Percentiles rank a stretch among this genome's conserved stretches.
Conservation (phyloP, 805 yeast genomes). For the Metschnikowia anglica region DNA sequence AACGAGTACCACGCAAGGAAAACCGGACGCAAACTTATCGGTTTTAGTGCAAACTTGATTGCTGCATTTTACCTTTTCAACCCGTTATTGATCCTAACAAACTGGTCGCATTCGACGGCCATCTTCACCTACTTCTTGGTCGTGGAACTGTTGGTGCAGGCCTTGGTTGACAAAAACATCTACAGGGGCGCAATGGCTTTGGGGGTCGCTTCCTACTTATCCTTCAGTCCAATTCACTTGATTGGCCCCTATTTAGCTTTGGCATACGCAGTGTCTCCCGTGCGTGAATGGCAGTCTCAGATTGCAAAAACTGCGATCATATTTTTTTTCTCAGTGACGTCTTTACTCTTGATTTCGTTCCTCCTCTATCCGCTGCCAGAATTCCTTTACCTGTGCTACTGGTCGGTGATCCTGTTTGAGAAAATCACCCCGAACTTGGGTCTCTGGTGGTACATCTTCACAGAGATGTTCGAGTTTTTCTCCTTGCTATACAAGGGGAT, state of each 20-base stretch:
- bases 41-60: constrained; percentile 44
- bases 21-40: constrained; percentile 20
- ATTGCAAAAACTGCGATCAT: constrained; percentile 13
- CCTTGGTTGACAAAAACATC: constrained; percentile 40
- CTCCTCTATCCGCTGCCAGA: constrained; percentile 36
- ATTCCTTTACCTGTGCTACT: constrained; percentile 45
- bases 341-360: constrained; percentile 40
- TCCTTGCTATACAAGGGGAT: constrained; percentile 78
- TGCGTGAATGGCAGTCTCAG: constrained; percentile 14
- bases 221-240: constrained; percentile 61
- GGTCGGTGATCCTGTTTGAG: constrained; percentile 54
- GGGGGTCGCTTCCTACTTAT: constrained; percentile 62
- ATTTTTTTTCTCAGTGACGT: constrained; percentile 19
- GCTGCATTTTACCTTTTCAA: constrained; percentile 72
- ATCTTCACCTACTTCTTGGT: constrained; percentile 60
- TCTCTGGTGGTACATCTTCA: constrained; percentile 97
- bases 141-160: constrained; percentile 45
- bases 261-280: constrained; percentile 24
- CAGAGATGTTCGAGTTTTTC: constrained; percentile 91
- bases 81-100: constrained; percentile 72
- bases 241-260: constrained; percentile 54
- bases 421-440: constrained; percentile 90
- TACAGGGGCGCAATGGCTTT: constrained; percentile 50
- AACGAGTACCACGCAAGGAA: constrained; percentile 24
- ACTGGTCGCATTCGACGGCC: constrained; percentile 66